These are phyloP conservation scores for Apiospora malaysiana DNA, from an alignment of 2,329 filamentous ascomycete genomes.

Conservation along the genomic window DNA sequence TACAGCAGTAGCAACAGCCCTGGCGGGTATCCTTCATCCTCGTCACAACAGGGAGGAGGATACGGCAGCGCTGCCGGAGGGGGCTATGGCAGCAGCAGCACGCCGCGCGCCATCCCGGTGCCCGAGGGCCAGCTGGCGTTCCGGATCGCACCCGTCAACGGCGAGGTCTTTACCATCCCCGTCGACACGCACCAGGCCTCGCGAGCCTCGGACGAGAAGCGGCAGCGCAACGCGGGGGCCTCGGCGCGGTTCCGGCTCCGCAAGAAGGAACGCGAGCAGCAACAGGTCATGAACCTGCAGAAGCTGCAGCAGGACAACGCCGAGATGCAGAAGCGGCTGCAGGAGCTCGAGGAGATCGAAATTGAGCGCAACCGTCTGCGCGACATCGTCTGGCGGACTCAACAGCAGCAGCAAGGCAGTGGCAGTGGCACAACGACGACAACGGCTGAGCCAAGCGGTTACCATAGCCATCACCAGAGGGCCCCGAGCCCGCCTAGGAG, in stretches of 20 bases:
- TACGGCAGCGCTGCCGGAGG: slow-evolving; percentile 1
- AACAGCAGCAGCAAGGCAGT: slow-evolving; percentile 48
- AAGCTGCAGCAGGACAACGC: slow-evolving; percentile 72
- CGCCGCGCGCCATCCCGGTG: slow-evolving; percentile 28
- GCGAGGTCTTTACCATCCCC: slow-evolving; percentile 62
- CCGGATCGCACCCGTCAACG: slow-evolving; percentile 41
- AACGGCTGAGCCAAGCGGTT: slow-evolving; percentile 38
- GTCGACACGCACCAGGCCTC: slow-evolving; percentile 84
- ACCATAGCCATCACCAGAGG: slow-evolving; percentile 1
- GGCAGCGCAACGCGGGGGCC: slow-evolving; percentile 83
- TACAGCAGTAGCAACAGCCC: slow-evolving; percentile 24
- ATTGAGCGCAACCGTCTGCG: slow-evolving; percentile 78
- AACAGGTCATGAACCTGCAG: slow-evolving; percentile 72
- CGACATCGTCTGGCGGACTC: slow-evolving; percentile 66
- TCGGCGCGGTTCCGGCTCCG: slow-evolving; percentile 82
- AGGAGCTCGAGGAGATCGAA: slow-evolving; percentile 64
- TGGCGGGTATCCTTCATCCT: slow-evolving; percentile 26
- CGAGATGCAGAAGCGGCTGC: slow-evolving; percentile 62
- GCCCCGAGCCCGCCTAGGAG: slow-evolving; percentile 42
- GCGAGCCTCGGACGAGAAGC: slow-evolving; percentile 82
- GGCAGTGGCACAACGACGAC: slow-evolving; percentile 41
- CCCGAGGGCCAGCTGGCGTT: slow-evolving; percentile 37
- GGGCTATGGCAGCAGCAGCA: neutral
- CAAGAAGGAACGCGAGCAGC: slow-evolving; percentile 81
- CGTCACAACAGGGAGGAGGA: neutral